Conservation (phyloP, 2,329 filamentous ascomycete species). For the Alternaria sp. region DNA sequence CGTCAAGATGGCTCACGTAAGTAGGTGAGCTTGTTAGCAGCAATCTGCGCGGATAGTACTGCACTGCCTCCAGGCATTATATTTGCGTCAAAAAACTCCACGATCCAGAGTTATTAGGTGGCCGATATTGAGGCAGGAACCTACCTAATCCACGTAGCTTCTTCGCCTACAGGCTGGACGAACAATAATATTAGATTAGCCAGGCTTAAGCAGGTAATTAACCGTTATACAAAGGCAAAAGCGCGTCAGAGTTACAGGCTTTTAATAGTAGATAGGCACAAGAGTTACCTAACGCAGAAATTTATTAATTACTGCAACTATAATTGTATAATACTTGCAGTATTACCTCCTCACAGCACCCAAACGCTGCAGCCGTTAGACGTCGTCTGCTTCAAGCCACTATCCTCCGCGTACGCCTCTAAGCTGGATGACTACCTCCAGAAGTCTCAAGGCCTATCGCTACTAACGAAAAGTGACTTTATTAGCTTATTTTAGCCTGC, state of each 20-base stretch:
- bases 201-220: not conserved
- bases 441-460: no score
- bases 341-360: conserved; percentile 5
- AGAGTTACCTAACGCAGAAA: not conserved
- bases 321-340: conserved; percentile 18
- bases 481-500: no score
- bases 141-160: not conserved
- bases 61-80: not conserved
- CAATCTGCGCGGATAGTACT: not conserved
- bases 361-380: conserved; percentile 7
- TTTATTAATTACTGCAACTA: conserved; percentile 24
- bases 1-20: no score
- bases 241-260: not conserved
- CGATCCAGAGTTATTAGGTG: no score
- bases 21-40: not conserved
- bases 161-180: not conserved
- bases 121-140: no score
- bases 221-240: not conserved
- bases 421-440: not conserved
- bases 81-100: no score
- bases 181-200: not conserved
- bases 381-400: conserved; percentile 4
- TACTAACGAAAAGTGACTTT: no score
- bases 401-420: not conserved
- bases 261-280: not conserved